Base-by-base conservation (phyloP, 1,284 basidiomycete genomes). In the Kwoniella shivajii region DNA sequence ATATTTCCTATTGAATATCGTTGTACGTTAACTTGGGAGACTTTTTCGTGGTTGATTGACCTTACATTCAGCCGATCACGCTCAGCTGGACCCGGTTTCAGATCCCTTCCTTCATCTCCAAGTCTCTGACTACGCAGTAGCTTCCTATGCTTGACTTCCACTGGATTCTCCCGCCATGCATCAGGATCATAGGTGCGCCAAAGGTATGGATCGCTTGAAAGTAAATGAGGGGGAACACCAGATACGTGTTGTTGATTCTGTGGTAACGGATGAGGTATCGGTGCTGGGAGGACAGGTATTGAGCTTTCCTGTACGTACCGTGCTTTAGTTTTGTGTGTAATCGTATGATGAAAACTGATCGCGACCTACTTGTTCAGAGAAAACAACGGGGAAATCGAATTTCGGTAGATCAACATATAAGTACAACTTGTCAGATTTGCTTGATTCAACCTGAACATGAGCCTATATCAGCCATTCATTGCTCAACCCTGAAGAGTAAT, bases 301-400 rank as follows among this genome's bases (percentile, higher is more conserved):
- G 53, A 58, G 24, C 68, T 66, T 60, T 78, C 76, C 66, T 73
- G 56, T 24, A 20, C n/a, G n/a, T n/a, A n/a, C n/a, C n/a, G n/a
- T n/a, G n/a, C n/a, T n/a, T n/a, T n/a, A 22, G 44, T 14, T 24
- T 20, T 31, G 20, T 14, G 22, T 36, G 38, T 33, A 1, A 26
- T 33, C 37, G 47, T 38, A 20, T 29, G 20, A 24, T n/a, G 18
- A 16, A 6, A 46, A 20, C 47, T 34, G 22, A 2, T 6, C 4
- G 16, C 16, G 7, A 59, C 73, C 43, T 14, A 88, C 90, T 10
- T 88, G 84, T 78, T 97, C 95, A 59, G 88, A 90, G 75, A 90
- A 99, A 44, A 99, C 88, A n/a, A 99, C 88, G 0, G 96, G 95
- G 72, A 97, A 94, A 72, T 98, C 95, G 70, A 97, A 99, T n/a